Percentiles rank a stretch among this genome's conserved stretches.
Evolutionary conservation across 2,329 filamentous ascomycete genomes (phyloP).

Genomic region (Alternaria panax): DNA sequence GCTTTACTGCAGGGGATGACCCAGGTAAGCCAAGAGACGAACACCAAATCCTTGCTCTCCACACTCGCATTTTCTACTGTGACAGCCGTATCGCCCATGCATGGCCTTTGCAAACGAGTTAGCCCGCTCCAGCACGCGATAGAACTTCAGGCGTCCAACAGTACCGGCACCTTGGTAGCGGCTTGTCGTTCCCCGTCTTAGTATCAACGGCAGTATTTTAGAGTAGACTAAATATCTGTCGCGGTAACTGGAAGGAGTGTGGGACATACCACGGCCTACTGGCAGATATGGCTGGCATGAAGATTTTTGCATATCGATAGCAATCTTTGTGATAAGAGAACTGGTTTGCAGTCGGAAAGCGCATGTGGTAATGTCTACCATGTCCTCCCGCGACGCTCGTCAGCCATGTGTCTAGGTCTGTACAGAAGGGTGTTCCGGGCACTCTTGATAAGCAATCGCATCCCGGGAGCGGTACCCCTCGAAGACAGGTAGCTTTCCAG

Average conservation of each 20-base stretch:
- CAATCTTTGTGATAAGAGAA: background rate
- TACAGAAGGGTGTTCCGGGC: background rate
- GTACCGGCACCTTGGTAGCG: background rate
- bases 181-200: slow-evolving; percentile 1
- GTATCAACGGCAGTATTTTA: background rate
- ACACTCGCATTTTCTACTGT: background rate
- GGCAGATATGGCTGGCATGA: background rate
- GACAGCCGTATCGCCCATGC: background rate
- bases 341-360: background rate
- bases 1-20: background rate
- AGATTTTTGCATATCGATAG: background rate
- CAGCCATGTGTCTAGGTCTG: background rate
- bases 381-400: background rate
- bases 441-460: background rate
- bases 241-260: background rate
- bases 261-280: background rate
- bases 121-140: background rate
- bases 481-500: background rate
- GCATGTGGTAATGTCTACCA: background rate
- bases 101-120: background rate
- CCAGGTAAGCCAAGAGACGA: background rate
- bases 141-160: background rate
- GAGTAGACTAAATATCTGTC: background rate
- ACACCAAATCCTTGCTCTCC: background rate
- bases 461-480: background rate